Evolutionary conservation across 2,329 filamentous ascomycete genomes (phyloP).

Genomic region (Thermomyces lanuginosus): DNA sequence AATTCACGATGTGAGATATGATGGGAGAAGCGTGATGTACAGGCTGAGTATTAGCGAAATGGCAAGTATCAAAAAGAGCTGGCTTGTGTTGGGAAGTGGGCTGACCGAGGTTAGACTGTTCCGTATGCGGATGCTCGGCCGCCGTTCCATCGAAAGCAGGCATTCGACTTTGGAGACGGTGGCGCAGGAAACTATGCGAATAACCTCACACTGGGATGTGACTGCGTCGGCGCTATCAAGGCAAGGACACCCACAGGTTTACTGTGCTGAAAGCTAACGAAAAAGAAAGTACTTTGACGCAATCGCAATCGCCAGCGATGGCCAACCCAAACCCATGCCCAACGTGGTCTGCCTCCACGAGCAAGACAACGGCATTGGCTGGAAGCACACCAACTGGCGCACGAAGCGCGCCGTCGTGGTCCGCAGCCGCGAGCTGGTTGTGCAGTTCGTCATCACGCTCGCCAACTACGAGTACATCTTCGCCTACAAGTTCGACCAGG

Average conservation of each 20-base stretch:
- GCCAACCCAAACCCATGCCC: constrained; percentile 42
- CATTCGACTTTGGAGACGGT: constrained; percentile 53
- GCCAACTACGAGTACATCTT: constrained; percentile 60
- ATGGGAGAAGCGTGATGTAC: constrained; percentile 47
- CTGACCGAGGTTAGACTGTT: constrained; percentile 4
- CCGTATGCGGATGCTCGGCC: constrained; percentile 47
- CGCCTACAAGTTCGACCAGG: constrained; percentile 55
- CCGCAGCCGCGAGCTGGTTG: constrained; percentile 47
- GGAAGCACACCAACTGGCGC: constrained; percentile 58
- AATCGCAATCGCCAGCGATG: constrained; percentile 43
- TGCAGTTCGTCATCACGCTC: constrained; percentile 55
- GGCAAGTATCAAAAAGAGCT: constrained; percentile 31
- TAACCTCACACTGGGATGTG: constrained; percentile 52
- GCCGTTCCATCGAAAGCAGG: constrained; percentile 53
- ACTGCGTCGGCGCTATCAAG: constrained; percentile 54
- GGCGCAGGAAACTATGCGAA: constrained; percentile 53
- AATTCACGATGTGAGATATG: constrained; percentile 49
- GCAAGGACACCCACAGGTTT: not conserved
- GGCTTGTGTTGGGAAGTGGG: constrained; percentile 4
- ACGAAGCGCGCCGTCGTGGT: constrained; percentile 47
- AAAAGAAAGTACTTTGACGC: constrained; percentile 37
- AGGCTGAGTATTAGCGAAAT: constrained; percentile 51
- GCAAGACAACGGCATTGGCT: constrained; percentile 51
- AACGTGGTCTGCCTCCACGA: constrained; percentile 56
- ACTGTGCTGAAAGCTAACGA: not conserved